Evolutionary conservation across 208 protist species (phyloP), one percentile per base, ranked within the genome.

Genomic region (Strigomonas culicis): DNA sequence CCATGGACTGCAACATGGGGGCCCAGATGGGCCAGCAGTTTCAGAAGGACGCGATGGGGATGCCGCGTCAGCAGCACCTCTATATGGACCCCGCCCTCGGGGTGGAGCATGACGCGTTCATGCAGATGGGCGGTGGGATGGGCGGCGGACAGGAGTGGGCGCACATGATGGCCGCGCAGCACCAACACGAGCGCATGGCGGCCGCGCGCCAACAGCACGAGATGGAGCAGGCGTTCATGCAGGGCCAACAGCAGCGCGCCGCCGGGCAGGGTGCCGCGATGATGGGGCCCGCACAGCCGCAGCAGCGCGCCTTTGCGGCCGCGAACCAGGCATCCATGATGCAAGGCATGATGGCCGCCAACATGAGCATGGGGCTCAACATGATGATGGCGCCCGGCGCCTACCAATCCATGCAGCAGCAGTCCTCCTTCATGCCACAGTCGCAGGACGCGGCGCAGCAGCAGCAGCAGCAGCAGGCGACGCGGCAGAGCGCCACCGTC

Each of bases 1-100:
- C 24, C 2, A 90, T 90, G 87, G 84, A 93, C 56, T 90, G 87
- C 70, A 84, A 84, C 50, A 76, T 72, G 1, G 84, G 78, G 1
- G 69, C 75, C 43, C 81, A 85, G 56, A 53, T 93, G 51, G 84
- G 80, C 47, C 81, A 73, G 60, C 80, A 93, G 77, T 72, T 93
- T 46, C 68, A 75, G 46, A 85, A 90, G 67, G 77, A 89, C 73
- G 72, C 76, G n/a, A 47, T 77, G 56, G 77, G 82, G 73, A 86
- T 86, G 77, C 81, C 79, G 52, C 63, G 83, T 15, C 70, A 72
- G n/a, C 28, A 17, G 13, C 30, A 10, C 43, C 52, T 82, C 11
- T 74, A 67, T 41, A 68, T 76, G 47, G 72, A 72, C 24, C 63
- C 72, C 4, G 63, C 58, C 57, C 63, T 69, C 46, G 75, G 75